phyloP scores from a whole-genome alignment of 768 basidiomycete species.

The Pleurotus sapidus region DNA sequence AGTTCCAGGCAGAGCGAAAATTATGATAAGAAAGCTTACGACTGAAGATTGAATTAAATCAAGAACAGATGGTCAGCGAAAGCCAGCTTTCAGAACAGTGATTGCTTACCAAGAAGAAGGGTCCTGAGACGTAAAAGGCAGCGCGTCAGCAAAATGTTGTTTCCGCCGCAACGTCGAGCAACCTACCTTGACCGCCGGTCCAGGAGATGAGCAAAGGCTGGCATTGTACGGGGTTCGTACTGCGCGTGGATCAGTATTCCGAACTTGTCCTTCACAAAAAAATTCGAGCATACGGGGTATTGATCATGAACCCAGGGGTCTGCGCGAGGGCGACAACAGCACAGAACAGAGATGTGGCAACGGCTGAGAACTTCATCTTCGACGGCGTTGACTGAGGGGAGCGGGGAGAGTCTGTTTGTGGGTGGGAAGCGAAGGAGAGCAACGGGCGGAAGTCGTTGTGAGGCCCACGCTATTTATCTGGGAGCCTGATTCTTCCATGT shows the following conservation, averaged over 20 bases:
- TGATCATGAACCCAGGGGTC: constrained; percentile 50
- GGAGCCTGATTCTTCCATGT: constrained; percentile 1
- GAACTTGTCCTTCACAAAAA: not conserved
- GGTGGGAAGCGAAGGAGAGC: constrained; percentile 6
- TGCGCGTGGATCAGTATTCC: constrained; percentile 18
- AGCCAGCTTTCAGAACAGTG: not conserved
- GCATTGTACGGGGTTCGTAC: constrained; percentile 51
- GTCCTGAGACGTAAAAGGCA: constrained; percentile 33
- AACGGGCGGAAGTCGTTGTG: not conserved
- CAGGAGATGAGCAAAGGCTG: constrained; percentile 53
- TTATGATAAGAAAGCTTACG: constrained; percentile 2
- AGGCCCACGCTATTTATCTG: constrained; percentile 5
- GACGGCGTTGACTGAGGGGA: not conserved
- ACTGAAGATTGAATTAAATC: constrained; percentile 4
- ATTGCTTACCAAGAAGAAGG: constrained; percentile 61
- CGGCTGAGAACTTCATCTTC: constrained; percentile 24
- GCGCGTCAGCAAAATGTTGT: constrained; percentile 6
- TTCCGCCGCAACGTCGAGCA: not conserved
- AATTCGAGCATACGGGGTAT: constrained; percentile 66
- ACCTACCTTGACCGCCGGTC: constrained; percentile 56
- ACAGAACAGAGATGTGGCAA: constrained; percentile 37
- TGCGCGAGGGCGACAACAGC: constrained; percentile 25
- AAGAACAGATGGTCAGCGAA: constrained; percentile 6
- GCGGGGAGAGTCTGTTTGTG: not conserved
- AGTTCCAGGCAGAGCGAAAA: not conserved